A percentile compares a stretch with the other conserved stretches of the same genome.
phyloP scores from a whole-genome alignment of 805 yeast species.

The Lipomyces lipofer region DNA sequence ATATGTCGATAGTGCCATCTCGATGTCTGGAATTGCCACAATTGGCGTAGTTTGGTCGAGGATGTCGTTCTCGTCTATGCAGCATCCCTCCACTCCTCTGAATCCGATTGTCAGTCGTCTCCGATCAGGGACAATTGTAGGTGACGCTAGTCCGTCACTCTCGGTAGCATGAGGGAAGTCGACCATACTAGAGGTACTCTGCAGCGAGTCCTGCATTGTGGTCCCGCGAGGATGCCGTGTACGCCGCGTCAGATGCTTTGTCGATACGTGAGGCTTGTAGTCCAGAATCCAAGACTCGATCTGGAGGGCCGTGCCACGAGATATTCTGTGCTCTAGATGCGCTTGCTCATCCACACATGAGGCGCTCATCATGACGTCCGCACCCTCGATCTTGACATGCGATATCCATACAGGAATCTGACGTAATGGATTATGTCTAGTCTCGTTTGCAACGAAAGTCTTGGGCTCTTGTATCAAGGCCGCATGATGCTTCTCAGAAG shows the following conservation, averaged over 20 bases:
- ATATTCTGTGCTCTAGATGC: slow-evolving; percentile 1
- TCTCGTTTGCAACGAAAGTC: neutral
- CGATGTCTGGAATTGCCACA: slow-evolving; percentile 35
- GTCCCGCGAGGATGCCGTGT: slow-evolving; percentile 13
- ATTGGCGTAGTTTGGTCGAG: slow-evolving; percentile 31
- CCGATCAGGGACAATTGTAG: slow-evolving; percentile 22
- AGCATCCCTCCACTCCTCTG: slow-evolving; percentile 34
- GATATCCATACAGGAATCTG: slow-evolving; percentile 37
- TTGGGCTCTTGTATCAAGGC: too few relatives aligned
- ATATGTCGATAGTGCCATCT: slow-evolving; percentile 31
- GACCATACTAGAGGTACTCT: neutral
- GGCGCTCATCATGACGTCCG: slow-evolving; percentile 29
- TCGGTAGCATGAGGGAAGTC: slow-evolving; percentile 9
- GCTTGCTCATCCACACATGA: slow-evolving; percentile 18
- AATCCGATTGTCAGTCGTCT: slow-evolving; percentile 33
- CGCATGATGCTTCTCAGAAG: slow-evolving; percentile 2
- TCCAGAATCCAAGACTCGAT: slow-evolving; percentile 28
- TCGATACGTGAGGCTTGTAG: slow-evolving; percentile 19
- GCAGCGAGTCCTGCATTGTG: too few relatives aligned
- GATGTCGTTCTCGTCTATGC: slow-evolving; percentile 35
- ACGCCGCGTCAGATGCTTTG: neutral
- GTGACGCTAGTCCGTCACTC: neutral
- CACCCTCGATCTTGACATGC: slow-evolving; percentile 35
- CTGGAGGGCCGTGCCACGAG: slow-evolving; percentile 24
- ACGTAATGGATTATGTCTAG: slow-evolving; percentile 10